Percentiles rank a stretch among this genome's conserved stretches.
Conservation (phyloP, 1,284 basidiomycete genomes). For the Ganoderma meredithae region DNA sequence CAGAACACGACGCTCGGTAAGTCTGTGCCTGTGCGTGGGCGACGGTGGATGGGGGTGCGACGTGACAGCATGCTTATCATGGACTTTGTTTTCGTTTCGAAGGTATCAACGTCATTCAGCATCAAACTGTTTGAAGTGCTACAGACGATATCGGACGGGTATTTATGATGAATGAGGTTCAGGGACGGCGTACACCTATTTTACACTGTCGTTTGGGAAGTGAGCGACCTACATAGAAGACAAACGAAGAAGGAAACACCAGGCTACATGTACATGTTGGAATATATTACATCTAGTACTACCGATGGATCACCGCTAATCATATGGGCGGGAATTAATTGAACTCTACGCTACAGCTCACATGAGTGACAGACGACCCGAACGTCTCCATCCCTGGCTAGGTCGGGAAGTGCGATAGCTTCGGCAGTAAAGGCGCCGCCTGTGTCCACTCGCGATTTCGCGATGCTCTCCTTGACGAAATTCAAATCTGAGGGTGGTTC, state of each 20-base stretch:
- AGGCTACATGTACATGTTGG: background rate
- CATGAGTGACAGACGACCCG: background rate
- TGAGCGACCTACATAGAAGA: too few species aligned
- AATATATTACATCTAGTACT: background rate
- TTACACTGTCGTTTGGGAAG: background rate
- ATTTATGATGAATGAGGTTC: background rate
- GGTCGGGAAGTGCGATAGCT: background rate
- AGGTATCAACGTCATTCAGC: slow-evolving; percentile 1
- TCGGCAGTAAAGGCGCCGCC: background rate
- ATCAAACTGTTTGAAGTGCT: background rate
- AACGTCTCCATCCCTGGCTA: background rate
- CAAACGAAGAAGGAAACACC: background rate
- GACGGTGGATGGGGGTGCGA: background rate
- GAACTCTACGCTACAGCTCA: background rate
- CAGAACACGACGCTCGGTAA: slow-evolving; percentile 22
- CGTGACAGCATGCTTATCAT: background rate
- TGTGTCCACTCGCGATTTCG: background rate
- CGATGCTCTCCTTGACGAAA: background rate
- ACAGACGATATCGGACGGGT: background rate
- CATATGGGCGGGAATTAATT: background rate
- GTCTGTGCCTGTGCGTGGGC: background rate
- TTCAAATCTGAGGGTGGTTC: background rate
- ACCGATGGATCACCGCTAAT: background rate
- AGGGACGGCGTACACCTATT: background rate
- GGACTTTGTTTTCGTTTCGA: background rate